Conservation (phyloP, 2,329 filamentous ascomycete genomes). For the Pestalotiopsis sp. region DNA sequence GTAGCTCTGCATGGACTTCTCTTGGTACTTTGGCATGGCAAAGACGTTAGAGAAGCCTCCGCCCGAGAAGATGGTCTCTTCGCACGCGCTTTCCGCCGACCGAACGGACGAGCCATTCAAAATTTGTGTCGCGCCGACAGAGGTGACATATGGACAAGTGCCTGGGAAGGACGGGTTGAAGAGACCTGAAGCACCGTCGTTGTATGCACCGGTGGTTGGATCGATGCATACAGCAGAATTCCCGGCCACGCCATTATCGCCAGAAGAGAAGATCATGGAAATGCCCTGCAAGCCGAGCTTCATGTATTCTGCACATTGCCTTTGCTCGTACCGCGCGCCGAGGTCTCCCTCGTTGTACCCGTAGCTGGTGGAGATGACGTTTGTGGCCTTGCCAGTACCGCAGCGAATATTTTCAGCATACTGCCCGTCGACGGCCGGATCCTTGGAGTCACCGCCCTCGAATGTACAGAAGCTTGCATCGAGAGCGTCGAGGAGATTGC, state of each 20-base stretch:
- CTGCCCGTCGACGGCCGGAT: constrained; percentile 37
- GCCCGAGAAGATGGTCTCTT: constrained; percentile 48
- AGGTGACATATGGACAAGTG: constrained; percentile 51
- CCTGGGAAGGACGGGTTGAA: constrained; percentile 52
- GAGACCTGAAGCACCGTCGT: constrained; percentile 30
- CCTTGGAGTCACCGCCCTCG: constrained; percentile 40
- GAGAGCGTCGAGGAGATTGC: constrained; percentile 43
- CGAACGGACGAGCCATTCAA: constrained; percentile 39
- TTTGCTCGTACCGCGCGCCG: constrained; percentile 47
- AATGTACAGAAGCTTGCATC: constrained; percentile 49
- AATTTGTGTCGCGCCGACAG: constrained; percentile 54
- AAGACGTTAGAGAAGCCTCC: constrained; percentile 55
- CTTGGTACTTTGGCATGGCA: constrained; percentile 48
- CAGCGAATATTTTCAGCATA: constrained; percentile 30
- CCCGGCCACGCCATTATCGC: constrained; percentile 50
- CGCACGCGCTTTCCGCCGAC: constrained; percentile 45
- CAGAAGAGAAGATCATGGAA: constrained; percentile 45
- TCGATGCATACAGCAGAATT: constrained; percentile 39
- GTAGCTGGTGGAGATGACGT: constrained; percentile 59
- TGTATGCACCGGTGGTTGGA: constrained; percentile 28
- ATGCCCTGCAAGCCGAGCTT: constrained; percentile 57
- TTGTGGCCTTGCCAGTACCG: constrained; percentile 38
- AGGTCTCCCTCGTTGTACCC: constrained; percentile 53
- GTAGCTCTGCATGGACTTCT: constrained; percentile 39
- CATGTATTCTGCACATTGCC: constrained; percentile 60